Evolutionary conservation across 2,329 filamentous ascomycete genomes (phyloP), one percentile per base, ranked within the genome.

Genomic region (Sporothrix dimorphospora): DNA sequence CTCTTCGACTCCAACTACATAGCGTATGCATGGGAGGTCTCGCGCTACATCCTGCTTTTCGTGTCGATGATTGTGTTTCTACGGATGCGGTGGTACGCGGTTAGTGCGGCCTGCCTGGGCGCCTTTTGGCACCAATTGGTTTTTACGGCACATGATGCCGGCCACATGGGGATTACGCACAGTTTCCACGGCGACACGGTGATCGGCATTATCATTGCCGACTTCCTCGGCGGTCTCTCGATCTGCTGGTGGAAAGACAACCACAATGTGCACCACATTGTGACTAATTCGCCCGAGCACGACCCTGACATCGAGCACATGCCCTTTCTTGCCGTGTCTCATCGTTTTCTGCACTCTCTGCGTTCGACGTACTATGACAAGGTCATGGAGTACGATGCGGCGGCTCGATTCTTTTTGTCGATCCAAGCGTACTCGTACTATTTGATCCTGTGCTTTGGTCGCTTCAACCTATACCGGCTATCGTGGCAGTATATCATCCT

Each of bases 141-240:
- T 69, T 99, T 99, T 79, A 91, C 91, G 0, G 96, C 93, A 73
- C 96, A 99, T 81, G 96, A 99, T 84, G 93, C 95, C 68, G 94
- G 94, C 7, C 96, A 99, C 81, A 97, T 98, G 92, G 96, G 93
- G 76, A 97, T 99, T 77, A 99, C 96, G 1, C 95, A 98, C 81
- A 86, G 91, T 79, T 98, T 95, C 80, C 90, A 92, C 67, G 82
- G 89, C 49, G 96, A 99, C 80, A 92, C 91, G 1, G 85, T 92
- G 66, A 93, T 99, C 74, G 95, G 94, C 66, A 97, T 98, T 78
- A 83, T 97, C 75, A 92, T 98, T 77, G 94, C 94, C 70, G 92
- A 97, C 80, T 98, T 92, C 77, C 83, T 96, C 24, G 96, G 96
- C 49, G 96, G 96, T 0, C 82, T 99, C 45, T 97, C 94, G 34